phyloP scores from a whole-genome alignment of 2,329 filamentous ascomycete genomes.

The Waltergamsia citrina region DNA sequence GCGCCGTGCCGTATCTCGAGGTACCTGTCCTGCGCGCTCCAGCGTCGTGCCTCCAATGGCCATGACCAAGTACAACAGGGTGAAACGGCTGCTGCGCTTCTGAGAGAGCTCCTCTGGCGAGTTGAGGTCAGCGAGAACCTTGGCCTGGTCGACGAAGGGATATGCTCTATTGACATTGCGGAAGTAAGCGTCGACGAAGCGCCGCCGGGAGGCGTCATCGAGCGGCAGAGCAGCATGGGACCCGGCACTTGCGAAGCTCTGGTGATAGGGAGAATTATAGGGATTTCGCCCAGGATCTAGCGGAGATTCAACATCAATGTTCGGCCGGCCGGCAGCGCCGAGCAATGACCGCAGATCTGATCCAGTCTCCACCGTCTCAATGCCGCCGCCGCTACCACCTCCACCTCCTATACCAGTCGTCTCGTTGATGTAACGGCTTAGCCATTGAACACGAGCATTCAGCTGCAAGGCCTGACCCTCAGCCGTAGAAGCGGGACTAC shows the following conservation, averaged over 20 bases:
- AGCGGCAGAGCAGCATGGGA: not conserved
- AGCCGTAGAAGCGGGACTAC: conserved; percentile 13
- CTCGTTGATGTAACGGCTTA: conserved; percentile 25
- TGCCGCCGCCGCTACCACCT: no score
- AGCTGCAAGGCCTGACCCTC: conserved; percentile 25
- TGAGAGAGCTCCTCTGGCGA: not conserved
- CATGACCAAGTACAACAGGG: conserved; percentile 31
- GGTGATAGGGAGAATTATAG: no score
- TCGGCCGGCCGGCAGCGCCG: no score
- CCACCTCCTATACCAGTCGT: conserved; percentile 2
- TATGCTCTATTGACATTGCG: conserved; percentile 34
- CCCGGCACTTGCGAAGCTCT: no score
- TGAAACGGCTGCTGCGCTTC: conserved; percentile 17
- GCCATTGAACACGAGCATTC: conserved; percentile 28
- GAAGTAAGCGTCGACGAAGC: conserved; percentile 33
- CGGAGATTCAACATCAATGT: no score
- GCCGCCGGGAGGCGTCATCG: not conserved
- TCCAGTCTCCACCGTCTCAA: conserved; percentile 6
- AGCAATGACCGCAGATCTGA: not conserved
- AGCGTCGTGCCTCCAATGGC: conserved; percentile 35
- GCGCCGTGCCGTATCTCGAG: conserved; percentile 20
- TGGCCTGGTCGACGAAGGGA: conserved; percentile 29
- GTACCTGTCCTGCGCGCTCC: conserved; percentile 29
- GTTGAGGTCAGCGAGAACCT: conserved; percentile 13
- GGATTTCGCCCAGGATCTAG: no score